phyloP scores from a whole-genome alignment of 2,329 filamentous ascomycete genomes.

The Curvularia sp. region DNA sequence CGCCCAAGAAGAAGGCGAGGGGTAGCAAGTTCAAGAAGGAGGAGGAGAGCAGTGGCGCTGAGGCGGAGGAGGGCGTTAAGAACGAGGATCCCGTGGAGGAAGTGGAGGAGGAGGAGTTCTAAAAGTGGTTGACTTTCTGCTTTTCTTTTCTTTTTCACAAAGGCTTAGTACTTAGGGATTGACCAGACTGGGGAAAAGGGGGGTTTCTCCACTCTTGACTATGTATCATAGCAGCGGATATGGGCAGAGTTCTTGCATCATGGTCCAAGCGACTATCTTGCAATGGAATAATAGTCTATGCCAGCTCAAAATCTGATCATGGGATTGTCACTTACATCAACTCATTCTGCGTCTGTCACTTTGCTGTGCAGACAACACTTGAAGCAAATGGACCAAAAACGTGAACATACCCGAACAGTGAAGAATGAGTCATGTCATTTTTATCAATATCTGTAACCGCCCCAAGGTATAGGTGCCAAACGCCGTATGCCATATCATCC shows the following conservation, averaged over 20 bases:
- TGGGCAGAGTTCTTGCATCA: background rate
- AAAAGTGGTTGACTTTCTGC: too few relatives aligned
- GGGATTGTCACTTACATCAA: background rate
- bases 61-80: background rate
- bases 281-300: background rate
- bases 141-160: too few relatives aligned
- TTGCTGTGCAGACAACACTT: background rate
- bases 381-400: too few relatives aligned
- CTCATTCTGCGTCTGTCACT: background rate
- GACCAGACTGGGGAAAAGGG: background rate
- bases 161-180: too few relatives aligned
- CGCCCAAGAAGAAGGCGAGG: slow-evolving; percentile 8
- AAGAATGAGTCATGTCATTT: background rate
- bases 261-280: background rate
- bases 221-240: background rate
- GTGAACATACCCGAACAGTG: too few relatives aligned
- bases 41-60: slow-evolving; percentile 5
- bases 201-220: background rate
- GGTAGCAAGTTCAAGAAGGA: background rate
- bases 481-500: slow-evolving; percentile 28
- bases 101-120: slow-evolving; percentile 6
- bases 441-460: background rate
- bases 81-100: background rate
- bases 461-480: slow-evolving; percentile 22
- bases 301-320: background rate